Evolutionary conservation across 306 rosid genomes (phyloP).

Genomic region (Acmispon strigosus): DNA sequence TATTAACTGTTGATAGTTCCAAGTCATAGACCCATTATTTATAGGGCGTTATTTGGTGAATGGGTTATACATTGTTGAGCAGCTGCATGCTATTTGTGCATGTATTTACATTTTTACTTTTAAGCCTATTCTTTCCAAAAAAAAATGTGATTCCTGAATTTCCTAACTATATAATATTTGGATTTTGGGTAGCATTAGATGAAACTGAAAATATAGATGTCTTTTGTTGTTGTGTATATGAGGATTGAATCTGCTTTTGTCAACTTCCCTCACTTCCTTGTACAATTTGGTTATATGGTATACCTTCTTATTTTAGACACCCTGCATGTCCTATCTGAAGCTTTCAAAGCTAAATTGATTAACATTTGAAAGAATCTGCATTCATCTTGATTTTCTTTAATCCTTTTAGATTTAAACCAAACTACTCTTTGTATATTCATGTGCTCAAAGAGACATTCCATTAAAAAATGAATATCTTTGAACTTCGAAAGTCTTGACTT

Average conservation of each 20-base stretch:
- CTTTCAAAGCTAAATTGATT: not conserved
- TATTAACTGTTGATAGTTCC: not conserved
- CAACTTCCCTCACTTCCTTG: not conserved
- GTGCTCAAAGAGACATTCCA: no score
- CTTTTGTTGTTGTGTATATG: not conserved
- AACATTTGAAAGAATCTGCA: not conserved
- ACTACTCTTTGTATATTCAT: no score
- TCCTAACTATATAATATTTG: not conserved
- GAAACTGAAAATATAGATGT: not conserved
- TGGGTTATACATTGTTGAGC: not conserved
- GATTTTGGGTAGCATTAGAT: not conserved
- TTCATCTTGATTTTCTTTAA: not conserved
- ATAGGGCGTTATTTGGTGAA: not conserved
- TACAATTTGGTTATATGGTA: constrained; percentile 16
- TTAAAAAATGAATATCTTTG: no score
- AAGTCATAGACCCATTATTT: not conserved
- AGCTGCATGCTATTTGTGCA: not conserved
- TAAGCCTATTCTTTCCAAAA: not conserved
- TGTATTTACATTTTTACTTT: not conserved
- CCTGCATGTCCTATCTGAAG: not conserved
- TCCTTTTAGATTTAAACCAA: not conserved
- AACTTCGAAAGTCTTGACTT: no score
- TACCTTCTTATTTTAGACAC: not conserved
- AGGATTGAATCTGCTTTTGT: not conserved
- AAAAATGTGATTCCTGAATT: not conserved